Evolutionary conservation across 495 filamentous ascomycete species (phyloP).

Genomic region (Aspergillus wentii): DNA sequence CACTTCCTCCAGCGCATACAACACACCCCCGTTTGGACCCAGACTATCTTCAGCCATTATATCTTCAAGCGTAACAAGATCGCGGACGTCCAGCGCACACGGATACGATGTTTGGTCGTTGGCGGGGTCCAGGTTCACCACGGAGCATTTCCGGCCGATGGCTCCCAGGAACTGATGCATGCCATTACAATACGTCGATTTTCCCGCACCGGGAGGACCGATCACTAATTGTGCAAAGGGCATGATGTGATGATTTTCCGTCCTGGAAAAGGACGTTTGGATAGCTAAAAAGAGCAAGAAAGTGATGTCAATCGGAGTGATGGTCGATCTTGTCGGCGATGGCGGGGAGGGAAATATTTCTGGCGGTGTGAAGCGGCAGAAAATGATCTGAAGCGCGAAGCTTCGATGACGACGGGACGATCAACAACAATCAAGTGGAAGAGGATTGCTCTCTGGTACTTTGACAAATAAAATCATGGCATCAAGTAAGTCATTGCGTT

Average conservation of each 20-base stretch:
- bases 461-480: constrained; percentile 33
- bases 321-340: constrained; percentile 12
- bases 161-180: constrained; percentile 97
- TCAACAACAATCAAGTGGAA: constrained; percentile 12
- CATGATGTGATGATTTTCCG: constrained; percentile 31
- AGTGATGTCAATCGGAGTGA: neutral
- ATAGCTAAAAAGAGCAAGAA: neutral
- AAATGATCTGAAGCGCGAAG: constrained; percentile 24
- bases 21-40: constrained; percentile 85
- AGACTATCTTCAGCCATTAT: constrained; percentile 91
- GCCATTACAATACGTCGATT: constrained; percentile 96
- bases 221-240: constrained; percentile 76
- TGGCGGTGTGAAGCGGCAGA: constrained; percentile 28
- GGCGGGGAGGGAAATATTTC: constrained; percentile 28
- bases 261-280: neutral
- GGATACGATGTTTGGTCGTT: constrained; percentile 68
- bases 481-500: constrained; percentile 24
- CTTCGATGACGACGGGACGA: constrained; percentile 22
- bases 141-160: constrained; percentile 88
- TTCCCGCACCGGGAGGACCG: constrained; percentile 88
- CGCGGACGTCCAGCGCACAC: constrained; percentile 85
- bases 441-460: too few species aligned
- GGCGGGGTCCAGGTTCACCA: constrained; percentile 95
- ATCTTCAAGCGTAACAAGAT: constrained; percentile 83
- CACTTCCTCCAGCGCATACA: constrained; percentile 94